Percentiles rank a stretch among this genome's conserved stretches.
phyloP scores from a whole-genome alignment of 2,329 filamentous ascomycete species.

The Gaeumannomyces sp. region DNA sequence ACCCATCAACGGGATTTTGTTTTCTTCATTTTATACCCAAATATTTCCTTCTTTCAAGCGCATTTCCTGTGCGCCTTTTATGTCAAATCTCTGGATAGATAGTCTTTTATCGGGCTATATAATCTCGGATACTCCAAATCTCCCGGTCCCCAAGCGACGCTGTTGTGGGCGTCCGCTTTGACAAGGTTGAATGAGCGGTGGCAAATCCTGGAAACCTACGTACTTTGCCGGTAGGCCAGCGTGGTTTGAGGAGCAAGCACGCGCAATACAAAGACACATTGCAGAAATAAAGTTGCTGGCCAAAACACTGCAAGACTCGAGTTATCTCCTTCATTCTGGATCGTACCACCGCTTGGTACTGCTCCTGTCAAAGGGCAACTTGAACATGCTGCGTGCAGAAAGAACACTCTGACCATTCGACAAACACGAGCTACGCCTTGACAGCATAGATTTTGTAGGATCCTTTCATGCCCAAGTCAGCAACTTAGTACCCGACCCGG shows the following conservation, averaged over 20 bases:
- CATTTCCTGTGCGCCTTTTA: not conserved
- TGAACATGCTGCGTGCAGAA: not conserved
- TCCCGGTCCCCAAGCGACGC: not conserved
- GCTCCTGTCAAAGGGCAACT: too few species aligned
- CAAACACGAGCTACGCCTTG: not conserved
- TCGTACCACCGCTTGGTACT: too few species aligned
- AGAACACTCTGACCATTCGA: not conserved
- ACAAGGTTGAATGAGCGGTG: too few species aligned
- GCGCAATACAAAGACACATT: too few species aligned
- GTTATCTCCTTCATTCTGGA: too few species aligned
- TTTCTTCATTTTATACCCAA: not conserved
- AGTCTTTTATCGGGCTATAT: not conserved
- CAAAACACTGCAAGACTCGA: too few species aligned
- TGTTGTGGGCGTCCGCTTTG: too few species aligned
- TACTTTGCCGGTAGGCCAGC: too few species aligned
- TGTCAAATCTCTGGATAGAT: not conserved
- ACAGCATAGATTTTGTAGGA: conserved; percentile 1
- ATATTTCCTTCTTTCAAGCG: not conserved
- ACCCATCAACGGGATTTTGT: not conserved
- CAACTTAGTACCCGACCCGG: not conserved
- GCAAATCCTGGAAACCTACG: too few species aligned
- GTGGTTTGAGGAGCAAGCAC: too few species aligned
- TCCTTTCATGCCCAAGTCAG: not conserved
- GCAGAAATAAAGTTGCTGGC: too few species aligned
- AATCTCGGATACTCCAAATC: not conserved